These are phyloP conservation scores for Iodosphaeria phyllophila DNA, from an alignment of 2,329 filamentous ascomycete species.

Conservation along the genomic window DNA sequence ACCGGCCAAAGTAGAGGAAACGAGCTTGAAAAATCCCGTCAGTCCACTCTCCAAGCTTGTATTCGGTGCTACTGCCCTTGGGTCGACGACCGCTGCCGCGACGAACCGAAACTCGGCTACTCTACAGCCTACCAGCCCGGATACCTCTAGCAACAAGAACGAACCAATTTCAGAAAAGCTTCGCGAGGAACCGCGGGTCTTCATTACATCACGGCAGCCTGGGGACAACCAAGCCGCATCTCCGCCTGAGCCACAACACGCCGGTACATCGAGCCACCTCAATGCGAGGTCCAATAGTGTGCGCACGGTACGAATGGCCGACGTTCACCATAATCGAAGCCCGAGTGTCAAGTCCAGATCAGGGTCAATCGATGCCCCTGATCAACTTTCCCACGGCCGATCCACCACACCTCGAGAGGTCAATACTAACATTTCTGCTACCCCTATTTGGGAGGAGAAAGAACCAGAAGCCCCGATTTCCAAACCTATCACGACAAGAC, in stretches of 20 bases:
- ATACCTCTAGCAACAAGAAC: no score
- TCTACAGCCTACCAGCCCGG: no score
- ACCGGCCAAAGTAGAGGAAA: no score
- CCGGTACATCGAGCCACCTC: no score
- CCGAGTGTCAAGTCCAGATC: conserved; percentile 26
- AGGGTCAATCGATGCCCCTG: conserved; percentile 29
- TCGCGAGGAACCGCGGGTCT: conserved; percentile 38
- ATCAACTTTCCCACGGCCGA: no score
- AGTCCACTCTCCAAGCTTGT: conserved; percentile 5
- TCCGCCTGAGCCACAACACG: no score
- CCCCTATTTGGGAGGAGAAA: conserved; percentile 23
- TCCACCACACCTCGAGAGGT: no score
- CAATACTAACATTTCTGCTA: conserved; percentile 20
- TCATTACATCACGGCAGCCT: conserved; percentile 36
- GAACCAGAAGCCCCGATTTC: no score
- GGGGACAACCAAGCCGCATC: no score
- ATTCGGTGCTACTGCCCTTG: conserved; percentile 4
- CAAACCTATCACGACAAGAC: no score
- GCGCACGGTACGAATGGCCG: conserved; percentile 37
- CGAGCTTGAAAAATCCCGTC: not conserved
- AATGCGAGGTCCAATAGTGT: conserved; percentile 28
- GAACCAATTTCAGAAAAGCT: no score
- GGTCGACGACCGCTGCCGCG: conserved; percentile 4
- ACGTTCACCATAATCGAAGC: conserved; percentile 32
- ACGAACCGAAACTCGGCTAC: no score